Percentiles rank a stretch among this genome's conserved stretches.
Conservation (phyloP, 208 protist species). For the Crithidia bombi region DNA sequence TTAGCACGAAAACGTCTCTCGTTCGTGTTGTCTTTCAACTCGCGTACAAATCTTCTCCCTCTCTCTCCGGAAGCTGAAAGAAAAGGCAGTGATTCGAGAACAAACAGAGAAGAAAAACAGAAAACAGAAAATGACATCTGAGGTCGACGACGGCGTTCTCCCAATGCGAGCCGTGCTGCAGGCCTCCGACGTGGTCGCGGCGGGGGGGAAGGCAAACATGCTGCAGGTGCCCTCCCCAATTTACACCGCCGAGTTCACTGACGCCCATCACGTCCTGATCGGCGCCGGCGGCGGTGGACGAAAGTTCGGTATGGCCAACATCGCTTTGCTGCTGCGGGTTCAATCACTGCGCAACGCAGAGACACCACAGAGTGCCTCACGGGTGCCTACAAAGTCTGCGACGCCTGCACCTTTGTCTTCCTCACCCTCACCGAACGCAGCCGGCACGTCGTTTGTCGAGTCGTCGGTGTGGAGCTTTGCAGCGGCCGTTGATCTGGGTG, state of each 20-base stretch:
- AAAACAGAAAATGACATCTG: not conserved
- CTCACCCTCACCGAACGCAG: not conserved
- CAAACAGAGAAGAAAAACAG: too few relatives aligned
- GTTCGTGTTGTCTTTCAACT: too few relatives aligned
- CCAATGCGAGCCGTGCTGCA: constrained; percentile 16
- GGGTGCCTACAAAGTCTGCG: not conserved
- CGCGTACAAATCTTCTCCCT: too few relatives aligned
- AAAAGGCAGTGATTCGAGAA: too few relatives aligned
- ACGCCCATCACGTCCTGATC: constrained; percentile 68
- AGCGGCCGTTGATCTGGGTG: constrained; percentile 63
- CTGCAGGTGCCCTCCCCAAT: constrained; percentile 83
- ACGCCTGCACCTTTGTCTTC: not conserved
- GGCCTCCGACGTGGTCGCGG: constrained; percentile 54
- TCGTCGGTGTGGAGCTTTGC: constrained; percentile 56
- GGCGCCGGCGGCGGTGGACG: constrained; percentile 78
- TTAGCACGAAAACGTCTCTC: too few relatives aligned
- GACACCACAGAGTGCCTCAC: not conserved
- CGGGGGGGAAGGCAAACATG: constrained; percentile 38
- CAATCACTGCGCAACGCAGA: constrained; percentile 16
- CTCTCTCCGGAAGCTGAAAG: too few relatives aligned
- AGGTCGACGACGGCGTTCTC: not conserved
- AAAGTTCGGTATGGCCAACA: constrained; percentile 88
- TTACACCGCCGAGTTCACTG: constrained; percentile 73
- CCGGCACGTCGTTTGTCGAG: not conserved
- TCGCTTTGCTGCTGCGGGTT: constrained; percentile 63